Percentiles rank a stretch among this genome's conserved stretches.
These are phyloP conservation scores for Alectoria sarmentosa DNA, from an alignment of 495 filamentous ascomycete genomes.

Conservation along the genomic window DNA sequence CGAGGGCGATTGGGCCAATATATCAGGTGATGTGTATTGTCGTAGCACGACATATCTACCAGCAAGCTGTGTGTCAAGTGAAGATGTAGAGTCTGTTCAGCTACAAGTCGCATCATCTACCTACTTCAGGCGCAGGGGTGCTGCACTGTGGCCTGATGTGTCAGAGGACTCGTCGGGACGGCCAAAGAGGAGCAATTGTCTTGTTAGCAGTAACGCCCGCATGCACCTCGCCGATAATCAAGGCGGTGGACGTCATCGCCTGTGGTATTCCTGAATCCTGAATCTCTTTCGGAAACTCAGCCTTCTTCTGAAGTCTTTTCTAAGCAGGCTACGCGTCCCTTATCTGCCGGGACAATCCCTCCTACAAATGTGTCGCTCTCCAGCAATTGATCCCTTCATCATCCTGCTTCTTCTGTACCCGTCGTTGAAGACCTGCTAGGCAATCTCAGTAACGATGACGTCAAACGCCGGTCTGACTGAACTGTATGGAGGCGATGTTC, in stretches of 20 bases:
- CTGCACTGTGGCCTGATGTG: not conserved
- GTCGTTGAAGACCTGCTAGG: not conserved
- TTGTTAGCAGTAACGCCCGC: not conserved
- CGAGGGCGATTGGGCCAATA: too few relatives aligned
- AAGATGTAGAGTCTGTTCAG: too few relatives aligned
- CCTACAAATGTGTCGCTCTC: not conserved
- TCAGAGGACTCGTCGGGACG: not conserved
- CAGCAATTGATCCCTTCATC: not conserved
- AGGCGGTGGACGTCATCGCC: not conserved
- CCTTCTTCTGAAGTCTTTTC: not conserved
- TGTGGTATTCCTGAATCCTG: not conserved
- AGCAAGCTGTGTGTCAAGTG: too few relatives aligned
- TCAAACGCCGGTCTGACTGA: not conserved
- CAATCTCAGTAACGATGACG: not conserved
- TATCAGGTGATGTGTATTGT: too few relatives aligned
- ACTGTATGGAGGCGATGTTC: not conserved
- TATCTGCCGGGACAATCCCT: not conserved
- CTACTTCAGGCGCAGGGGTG: too few relatives aligned
- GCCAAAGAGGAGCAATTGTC: not conserved
- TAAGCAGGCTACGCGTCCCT: not conserved
- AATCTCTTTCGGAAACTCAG: not conserved
- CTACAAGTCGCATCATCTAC: too few relatives aligned
- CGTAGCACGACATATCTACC: too few relatives aligned
- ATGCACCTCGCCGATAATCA: not conserved
- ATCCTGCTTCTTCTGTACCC: not conserved